phyloP scores from a whole-genome alignment of 345 rosid genomes.

The Rhodamnia argentea region DNA sequence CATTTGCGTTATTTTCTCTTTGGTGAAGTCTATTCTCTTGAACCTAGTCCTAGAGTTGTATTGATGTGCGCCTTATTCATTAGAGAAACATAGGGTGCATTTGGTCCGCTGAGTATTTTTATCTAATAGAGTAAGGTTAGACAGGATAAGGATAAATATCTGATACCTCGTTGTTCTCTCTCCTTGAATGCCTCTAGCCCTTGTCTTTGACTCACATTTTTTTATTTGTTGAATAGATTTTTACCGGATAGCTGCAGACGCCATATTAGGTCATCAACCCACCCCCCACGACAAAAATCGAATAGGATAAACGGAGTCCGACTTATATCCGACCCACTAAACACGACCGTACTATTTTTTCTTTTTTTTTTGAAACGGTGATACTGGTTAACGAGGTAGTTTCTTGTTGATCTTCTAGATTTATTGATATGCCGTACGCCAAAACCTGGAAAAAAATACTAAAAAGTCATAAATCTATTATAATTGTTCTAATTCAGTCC shows the following conservation, averaged over 20 bases:
- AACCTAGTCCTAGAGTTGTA: neutral
- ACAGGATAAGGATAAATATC: neutral
- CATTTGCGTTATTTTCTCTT: neutral
- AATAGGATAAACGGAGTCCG: too few relatives aligned
- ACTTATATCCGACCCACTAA: too few relatives aligned
- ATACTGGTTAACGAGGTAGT: too few relatives aligned
- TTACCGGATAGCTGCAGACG: neutral
- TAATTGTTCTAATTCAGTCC: too few relatives aligned
- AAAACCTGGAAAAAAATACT: too few relatives aligned
- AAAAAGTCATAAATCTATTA: too few relatives aligned
- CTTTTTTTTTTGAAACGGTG: too few relatives aligned
- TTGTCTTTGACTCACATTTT: neutral
- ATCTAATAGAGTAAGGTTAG: neutral
- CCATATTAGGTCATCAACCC: too few relatives aligned
- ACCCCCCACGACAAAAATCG: too few relatives aligned
- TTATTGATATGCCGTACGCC: too few relatives aligned
- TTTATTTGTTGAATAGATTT: neutral
- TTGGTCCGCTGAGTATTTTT: neutral
- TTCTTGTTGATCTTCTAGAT: too few relatives aligned
- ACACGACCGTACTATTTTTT: too few relatives aligned
- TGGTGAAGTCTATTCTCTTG: accelerated
- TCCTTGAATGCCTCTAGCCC: neutral
- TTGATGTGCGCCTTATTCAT: neutral
- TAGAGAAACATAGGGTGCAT: neutral
- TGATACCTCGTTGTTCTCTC: neutral